Evolutionary conservation across 2,329 filamentous ascomycete species (phyloP), one percentile per base, ranked within the genome.

Genomic region (Penicillium oxalicum): DNA sequence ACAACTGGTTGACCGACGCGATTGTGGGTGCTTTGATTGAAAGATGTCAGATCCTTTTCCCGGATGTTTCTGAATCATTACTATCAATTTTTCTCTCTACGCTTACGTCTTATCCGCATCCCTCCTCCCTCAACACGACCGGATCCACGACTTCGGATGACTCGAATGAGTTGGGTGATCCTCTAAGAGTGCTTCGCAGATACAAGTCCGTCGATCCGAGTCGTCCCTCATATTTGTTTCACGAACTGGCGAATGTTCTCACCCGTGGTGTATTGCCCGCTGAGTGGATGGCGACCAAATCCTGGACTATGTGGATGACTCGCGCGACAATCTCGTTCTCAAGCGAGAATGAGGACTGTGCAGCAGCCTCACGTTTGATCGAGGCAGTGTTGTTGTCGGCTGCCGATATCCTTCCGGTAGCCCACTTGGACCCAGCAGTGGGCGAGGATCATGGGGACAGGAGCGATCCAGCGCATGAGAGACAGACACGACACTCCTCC

Each of bases 221-320:
- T 44, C 52, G 27, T 38, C 61, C 57, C 35, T 61, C 61, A 36
- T 72, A 60, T 49, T 56, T 64, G 24, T 70, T 66, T 41, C 55
- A 59, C 12, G 65, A 70, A 44, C 36, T 72, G 43, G 55, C 64
- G n/a, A 61, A 58, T 33, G 63, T 72, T 44, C 56, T 72, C 29
- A 35, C 50, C n/a, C 60, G 63, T 18, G 57, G 61, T 5, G 56
- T 55, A 4, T 18, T 72, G 9, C 67, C 69, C 9, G 57, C 64
- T 12, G 66, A 72, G 49, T 72, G 70, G 68, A 66, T 72, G 62
- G 67, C 69, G 36, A 71, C 70, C 11, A 63, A 55, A 13, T 48
- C 53, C 11, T 70, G 69, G 66, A 70, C 66, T 38, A 51, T 52
- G 5, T 69, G 64, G 49, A 58, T 72, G 56, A 60, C 63, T 32